Evolutionary conservation across 495 filamentous ascomycete species (phyloP).

Genomic region (Parathielavia appendiculata): DNA sequence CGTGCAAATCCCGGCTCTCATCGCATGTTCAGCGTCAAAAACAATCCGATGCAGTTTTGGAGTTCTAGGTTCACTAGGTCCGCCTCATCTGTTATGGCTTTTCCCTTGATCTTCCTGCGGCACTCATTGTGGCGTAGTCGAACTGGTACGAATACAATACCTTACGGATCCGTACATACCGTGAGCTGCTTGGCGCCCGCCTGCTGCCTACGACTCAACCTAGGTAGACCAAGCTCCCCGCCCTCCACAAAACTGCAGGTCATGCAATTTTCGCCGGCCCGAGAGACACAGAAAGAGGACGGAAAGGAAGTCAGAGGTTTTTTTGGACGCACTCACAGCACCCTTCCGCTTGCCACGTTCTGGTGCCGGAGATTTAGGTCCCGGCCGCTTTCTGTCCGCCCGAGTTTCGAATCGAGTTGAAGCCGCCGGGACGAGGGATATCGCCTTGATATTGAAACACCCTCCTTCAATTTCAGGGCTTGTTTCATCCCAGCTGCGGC

Average conservation of each 20-base stretch:
- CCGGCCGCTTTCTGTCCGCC: not conserved
- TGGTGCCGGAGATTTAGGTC: not conserved
- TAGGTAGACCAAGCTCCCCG: not conserved
- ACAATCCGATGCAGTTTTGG: too few species aligned
- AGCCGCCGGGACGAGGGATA: not conserved
- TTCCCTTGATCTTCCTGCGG: too few species aligned
- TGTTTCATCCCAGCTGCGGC: conserved; percentile 15
- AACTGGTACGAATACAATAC: too few species aligned
- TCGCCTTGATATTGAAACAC: conserved; percentile 4
- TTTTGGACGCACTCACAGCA: conserved; percentile 8
- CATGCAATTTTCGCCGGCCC: not conserved
- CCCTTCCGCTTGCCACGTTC: conserved; percentile 16
- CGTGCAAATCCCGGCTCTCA: not conserved
- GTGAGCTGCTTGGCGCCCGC: not conserved
- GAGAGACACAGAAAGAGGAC: not conserved
- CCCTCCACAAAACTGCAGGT: not conserved
- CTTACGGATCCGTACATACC: too few species aligned
- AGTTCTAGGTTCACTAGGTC: not conserved
- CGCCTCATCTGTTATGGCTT: not conserved
- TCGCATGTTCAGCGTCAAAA: not conserved
- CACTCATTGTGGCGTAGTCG: too few species aligned
- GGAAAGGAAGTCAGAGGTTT: conserved; percentile 18
- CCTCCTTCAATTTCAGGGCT: conserved; percentile 10
- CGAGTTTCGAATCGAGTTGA: not conserved
- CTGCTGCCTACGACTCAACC: conserved; percentile 9